phyloP scores from a whole-genome alignment of 805 yeast genomes.

The Starmerella lactis-condensi region DNA sequence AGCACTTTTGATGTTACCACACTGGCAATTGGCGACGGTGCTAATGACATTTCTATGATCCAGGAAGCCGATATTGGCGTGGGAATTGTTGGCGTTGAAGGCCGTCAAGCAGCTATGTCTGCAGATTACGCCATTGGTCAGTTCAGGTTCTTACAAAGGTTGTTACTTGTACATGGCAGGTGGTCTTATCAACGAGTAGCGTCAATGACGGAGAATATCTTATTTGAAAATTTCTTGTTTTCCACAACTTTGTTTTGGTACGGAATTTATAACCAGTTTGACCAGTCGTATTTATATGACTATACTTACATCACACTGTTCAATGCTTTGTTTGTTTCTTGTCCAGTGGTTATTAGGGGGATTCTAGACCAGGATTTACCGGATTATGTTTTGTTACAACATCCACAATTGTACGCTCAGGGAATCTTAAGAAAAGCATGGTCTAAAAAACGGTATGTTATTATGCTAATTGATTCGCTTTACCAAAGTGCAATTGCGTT shows the following conservation, averaged over 20 bases:
- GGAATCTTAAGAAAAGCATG: conserved; percentile 51
- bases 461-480: conserved; percentile 49
- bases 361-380: conserved; percentile 60
- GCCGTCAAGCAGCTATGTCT: conserved; percentile 73
- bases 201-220: conserved; percentile 63
- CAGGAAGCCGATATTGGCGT: conserved; percentile 73
- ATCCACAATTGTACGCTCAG: conserved; percentile 50
- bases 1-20: conserved; percentile 52
- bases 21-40: conserved; percentile 70
- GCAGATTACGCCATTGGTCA: conserved; percentile 73
- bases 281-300: conserved; percentile 60
- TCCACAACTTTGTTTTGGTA: conserved; percentile 63
- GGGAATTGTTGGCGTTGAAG: conserved; percentile 78
- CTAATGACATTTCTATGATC: conserved; percentile 76
- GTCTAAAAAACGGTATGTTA: conserved; percentile 39
- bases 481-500: conserved; percentile 55
- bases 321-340: conserved; percentile 63
- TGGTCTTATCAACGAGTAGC: conserved; percentile 63
- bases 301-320: conserved; percentile 62
- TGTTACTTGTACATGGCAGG: conserved; percentile 62
- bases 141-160: conserved; percentile 45
- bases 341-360: conserved; percentile 59
- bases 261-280: conserved; percentile 48
- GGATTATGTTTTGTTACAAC: conserved; percentile 42
- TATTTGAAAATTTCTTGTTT: conserved; percentile 58